A percentile compares a stretch with the other conserved stretches of the same genome.
These are phyloP conservation scores for Chlorella sp. DNA, from an alignment of 139 green algal genomes.

Conservation along the genomic window DNA sequence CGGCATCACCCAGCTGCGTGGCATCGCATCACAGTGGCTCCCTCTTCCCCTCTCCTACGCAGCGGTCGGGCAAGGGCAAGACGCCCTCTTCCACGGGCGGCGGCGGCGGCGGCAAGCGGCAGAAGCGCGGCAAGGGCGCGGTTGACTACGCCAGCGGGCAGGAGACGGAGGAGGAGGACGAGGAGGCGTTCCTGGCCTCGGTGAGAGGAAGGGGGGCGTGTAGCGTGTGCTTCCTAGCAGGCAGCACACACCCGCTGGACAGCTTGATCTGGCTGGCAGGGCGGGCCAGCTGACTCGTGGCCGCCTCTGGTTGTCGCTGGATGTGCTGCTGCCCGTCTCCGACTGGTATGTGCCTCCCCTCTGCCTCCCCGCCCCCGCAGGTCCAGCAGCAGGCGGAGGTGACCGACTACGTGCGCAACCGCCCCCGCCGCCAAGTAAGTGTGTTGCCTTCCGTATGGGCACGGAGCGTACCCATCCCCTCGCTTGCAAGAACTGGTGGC, in stretches of 20 bases:
- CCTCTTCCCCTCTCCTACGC: neutral
- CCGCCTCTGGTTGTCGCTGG: too few species aligned
- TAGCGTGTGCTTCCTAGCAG: neutral
- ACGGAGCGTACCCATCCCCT: too few species aligned
- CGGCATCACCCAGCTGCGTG: too few species aligned
- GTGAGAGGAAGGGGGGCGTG: neutral
- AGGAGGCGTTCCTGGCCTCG: slow-evolving; percentile 7
- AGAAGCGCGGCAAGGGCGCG: slow-evolving; percentile 7
- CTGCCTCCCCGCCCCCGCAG: neutral
- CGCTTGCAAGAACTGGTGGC: neutral
- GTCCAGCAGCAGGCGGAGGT: slow-evolving; percentile 28
- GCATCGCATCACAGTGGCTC: too few species aligned
- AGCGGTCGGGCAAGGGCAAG: slow-evolving; percentile 19
- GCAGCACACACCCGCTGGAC: too few species aligned
- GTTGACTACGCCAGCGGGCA: neutral
- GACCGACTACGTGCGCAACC: slow-evolving; percentile 74
- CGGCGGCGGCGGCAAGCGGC: slow-evolving; percentile 31
- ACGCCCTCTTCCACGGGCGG: neutral
- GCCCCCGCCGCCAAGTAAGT: slow-evolving; percentile 59
- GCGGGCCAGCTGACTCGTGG: too few species aligned
- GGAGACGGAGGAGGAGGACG: slow-evolving; percentile 32
- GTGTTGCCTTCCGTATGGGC: too few species aligned
- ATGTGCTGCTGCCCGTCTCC: too few species aligned
- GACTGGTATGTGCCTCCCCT: neutral
- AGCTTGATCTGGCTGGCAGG: too few species aligned